These are phyloP conservation scores for Backusella mclennaniae DNA, from an alignment of 192 early-diverging fungal species.

Conservation along the genomic window DNA sequence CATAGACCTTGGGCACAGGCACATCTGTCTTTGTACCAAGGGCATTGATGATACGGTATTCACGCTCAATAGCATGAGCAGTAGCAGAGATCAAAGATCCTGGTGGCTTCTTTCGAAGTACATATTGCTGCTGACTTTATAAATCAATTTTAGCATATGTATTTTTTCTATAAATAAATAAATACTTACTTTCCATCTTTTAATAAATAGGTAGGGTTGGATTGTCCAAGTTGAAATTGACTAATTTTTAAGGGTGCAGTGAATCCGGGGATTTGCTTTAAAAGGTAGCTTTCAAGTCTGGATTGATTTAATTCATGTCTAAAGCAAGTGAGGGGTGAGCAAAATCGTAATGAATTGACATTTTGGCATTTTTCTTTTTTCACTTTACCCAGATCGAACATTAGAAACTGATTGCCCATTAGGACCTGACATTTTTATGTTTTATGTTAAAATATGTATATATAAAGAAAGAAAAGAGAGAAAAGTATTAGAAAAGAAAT, in stretches of 20 bases:
- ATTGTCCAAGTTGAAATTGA: conserved; percentile 92
- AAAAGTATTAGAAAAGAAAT: background rate
- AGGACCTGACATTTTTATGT: background rate
- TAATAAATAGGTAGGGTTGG: conserved; percentile 93
- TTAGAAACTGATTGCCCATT: conserved; percentile 29
- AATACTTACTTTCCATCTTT: conserved; percentile 62
- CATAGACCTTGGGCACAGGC: conserved; percentile 87
- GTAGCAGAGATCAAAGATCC: conserved; percentile 82
- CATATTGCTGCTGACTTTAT: conserved; percentile 61
- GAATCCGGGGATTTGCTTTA: conserved; percentile 48
- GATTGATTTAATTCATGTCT: conserved; percentile 61
- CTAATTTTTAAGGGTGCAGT: conserved; percentile 62
- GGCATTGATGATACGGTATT: conserved; percentile 79
- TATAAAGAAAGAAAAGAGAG: background rate
- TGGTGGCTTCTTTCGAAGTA: conserved; percentile 92
- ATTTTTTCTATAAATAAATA: background rate
- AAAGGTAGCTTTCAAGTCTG: conserved; percentile 62
- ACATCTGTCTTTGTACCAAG: conserved; percentile 72
- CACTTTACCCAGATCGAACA: conserved; percentile 30
- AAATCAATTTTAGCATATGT: background rate
- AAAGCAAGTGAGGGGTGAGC: background rate
- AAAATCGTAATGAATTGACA: background rate
- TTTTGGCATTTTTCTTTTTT: background rate
- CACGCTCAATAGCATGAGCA: conserved; percentile 92
- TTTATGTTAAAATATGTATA: background rate